Evolutionary conservation across 2,329 filamentous ascomycete species (phyloP).

Genomic region (Venturiaceae sp.): DNA sequence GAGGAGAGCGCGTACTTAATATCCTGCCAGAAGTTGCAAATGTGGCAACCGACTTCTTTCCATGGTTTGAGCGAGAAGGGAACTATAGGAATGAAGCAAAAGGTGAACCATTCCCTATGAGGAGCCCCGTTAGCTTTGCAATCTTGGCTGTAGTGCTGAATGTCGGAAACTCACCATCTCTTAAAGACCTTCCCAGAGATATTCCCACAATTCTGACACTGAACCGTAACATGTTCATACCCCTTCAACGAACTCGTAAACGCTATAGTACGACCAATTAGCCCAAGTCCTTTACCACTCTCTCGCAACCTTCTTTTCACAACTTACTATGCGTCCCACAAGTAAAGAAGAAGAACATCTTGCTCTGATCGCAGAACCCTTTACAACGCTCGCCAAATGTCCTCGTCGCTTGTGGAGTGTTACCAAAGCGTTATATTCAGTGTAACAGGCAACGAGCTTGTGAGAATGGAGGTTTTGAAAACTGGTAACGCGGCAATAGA

Average conservation of each 20-base stretch:
- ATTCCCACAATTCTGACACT: conserved; percentile 45
- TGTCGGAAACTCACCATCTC: conserved; percentile 25
- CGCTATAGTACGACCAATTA: too few species aligned
- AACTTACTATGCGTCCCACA: conserved; percentile 22
- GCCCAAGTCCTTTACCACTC: too few species aligned
- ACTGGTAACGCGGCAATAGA: too few species aligned
- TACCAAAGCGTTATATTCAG: too few species aligned
- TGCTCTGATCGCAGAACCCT: too few species aligned
- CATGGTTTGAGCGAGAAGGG: conserved; percentile 51
- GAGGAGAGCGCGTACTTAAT: conserved; percentile 24
- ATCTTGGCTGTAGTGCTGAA: background rate
- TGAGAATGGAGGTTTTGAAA: too few species aligned
- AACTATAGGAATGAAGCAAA: conserved; percentile 67
- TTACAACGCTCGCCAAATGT: too few species aligned
- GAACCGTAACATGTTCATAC: conserved; percentile 39
- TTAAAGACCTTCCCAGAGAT: conserved; percentile 32
- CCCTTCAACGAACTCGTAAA: conserved; percentile 35
- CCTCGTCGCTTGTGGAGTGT: too few species aligned
- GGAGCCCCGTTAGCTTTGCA: background rate
- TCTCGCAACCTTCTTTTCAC: background rate
- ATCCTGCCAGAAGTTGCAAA: conserved; percentile 66
- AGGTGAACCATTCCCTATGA: conserved; percentile 59
- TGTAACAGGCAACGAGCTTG: too few species aligned
- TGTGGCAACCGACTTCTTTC: conserved; percentile 57
- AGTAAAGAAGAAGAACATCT: conserved; percentile 40